Evolutionary conservation across 2,329 filamentous ascomycete species (phyloP).

Genomic region (Aspergillus sp.): DNA sequence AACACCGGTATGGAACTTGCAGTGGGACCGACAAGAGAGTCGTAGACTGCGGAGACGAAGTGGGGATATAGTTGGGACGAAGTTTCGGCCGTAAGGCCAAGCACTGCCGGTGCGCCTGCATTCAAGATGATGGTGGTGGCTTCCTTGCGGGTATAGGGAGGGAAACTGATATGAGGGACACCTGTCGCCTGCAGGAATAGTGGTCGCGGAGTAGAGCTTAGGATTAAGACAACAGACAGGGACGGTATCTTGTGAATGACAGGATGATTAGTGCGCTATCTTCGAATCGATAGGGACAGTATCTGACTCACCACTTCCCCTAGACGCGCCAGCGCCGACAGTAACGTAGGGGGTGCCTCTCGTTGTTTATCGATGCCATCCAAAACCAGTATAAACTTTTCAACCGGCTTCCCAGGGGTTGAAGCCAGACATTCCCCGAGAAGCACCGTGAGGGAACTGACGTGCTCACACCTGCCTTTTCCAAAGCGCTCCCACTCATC

Average conservation of each 20-base stretch:
- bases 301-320: conserved; percentile 71
- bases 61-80: conserved; percentile 57
- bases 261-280: not conserved
- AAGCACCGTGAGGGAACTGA: conserved; percentile 76
- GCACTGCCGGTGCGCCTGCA: conserved; percentile 48
- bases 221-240: conserved; percentile 76
- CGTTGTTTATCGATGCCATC: conserved; percentile 85
- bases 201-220: conserved; percentile 69
- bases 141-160: conserved; percentile 80
- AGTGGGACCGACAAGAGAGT: conserved; percentile 79
- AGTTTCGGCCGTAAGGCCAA: conserved; percentile 34
- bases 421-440: conserved; percentile 55
- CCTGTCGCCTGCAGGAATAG: conserved; percentile 71
- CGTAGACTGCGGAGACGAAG: conserved; percentile 84
- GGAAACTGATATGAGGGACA: conserved; percentile 78
- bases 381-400: conserved; percentile 79
- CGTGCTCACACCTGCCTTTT: conserved; percentile 73
- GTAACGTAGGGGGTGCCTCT: conserved; percentile 76
- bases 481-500: conserved; percentile 51
- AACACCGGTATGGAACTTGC: conserved; percentile 79
- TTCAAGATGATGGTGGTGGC: conserved; percentile 76
- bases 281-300: not conserved
- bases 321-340: conserved; percentile 79
- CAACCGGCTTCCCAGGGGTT: conserved; percentile 30
- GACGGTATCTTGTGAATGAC: conserved; percentile 68